Conservation (phyloP, 495 filamentous ascomycete genomes). For the Lindgomyces ingoldianus region DNA sequence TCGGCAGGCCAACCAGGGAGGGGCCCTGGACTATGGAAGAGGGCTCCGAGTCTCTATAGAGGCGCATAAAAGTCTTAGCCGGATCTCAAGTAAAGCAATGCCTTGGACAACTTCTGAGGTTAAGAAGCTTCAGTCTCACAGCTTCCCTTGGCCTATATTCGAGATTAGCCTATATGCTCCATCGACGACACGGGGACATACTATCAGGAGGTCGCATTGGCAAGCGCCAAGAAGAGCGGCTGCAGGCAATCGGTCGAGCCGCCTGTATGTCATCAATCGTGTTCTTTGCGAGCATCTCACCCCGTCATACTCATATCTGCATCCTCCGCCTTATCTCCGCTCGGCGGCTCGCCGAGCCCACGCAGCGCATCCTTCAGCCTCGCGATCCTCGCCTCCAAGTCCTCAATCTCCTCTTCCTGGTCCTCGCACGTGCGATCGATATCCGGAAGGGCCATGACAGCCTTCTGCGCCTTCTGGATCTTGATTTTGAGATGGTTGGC, state of each 20-base stretch:
- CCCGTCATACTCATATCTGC: constrained; percentile 29
- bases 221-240: not conserved
- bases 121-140: too few species aligned
- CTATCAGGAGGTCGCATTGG: not conserved
- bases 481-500: constrained; percentile 75
- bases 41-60: too few species aligned
- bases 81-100: too few species aligned
- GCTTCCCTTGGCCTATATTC: too few species aligned
- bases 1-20: too few species aligned
- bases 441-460: constrained; percentile 71
- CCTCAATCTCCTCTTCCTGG: constrained; percentile 76
- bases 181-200: too few species aligned
- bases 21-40: too few species aligned
- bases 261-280: constrained; percentile 6
- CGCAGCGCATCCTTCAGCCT: constrained; percentile 39
- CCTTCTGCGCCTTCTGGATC: constrained; percentile 71
- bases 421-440: constrained; percentile 70
- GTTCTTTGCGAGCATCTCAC: constrained; percentile 10
- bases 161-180: too few species aligned
- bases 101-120: too few species aligned
- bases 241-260: constrained; percentile 16
- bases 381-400: constrained; percentile 61
- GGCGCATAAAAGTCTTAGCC: too few species aligned
- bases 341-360: constrained; percentile 21
- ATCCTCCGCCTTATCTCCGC: constrained; percentile 12